Percentiles rank a stretch among this genome's conserved stretches.
Conservation (phyloP, 495 filamentous ascomycete genomes). For the Neurospora hispaniola region DNA sequence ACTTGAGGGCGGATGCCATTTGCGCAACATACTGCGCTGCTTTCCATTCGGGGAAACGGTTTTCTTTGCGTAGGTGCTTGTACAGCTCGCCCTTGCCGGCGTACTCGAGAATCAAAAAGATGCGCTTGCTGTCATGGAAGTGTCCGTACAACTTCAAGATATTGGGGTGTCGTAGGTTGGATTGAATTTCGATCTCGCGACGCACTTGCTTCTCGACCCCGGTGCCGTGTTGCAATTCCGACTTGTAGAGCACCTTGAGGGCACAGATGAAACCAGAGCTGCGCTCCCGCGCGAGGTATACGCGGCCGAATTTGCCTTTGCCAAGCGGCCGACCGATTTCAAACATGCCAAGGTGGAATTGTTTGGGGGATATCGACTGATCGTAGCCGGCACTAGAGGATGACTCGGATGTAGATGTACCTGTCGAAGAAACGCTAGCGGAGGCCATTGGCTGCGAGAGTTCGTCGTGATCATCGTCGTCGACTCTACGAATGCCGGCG, state of each 20-base stretch:
- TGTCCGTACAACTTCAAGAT: slow-evolving; percentile 90
- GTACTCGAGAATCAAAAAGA: slow-evolving; percentile 94
- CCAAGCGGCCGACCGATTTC: slow-evolving; percentile 93
- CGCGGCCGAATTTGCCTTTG: slow-evolving; percentile 95
- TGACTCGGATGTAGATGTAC: slow-evolving; percentile 15
- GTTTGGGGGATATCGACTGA: slow-evolving; percentile 39
- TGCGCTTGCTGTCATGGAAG: slow-evolving; percentile 93
- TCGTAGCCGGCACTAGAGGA: slow-evolving; percentile 13
- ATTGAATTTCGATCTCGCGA: slow-evolving; percentile 96
- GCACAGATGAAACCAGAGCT: slow-evolving; percentile 88
- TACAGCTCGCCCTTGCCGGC: slow-evolving; percentile 93
- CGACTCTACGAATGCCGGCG: not conserved
- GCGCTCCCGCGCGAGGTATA: slow-evolving; percentile 89
- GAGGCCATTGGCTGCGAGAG: not conserved
- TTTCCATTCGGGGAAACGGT: slow-evolving; percentile 88
- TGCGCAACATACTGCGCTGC: slow-evolving; percentile 97
- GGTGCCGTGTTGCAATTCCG: slow-evolving; percentile 78
- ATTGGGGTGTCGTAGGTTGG: slow-evolving; percentile 90
- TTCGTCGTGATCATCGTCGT: not conserved
- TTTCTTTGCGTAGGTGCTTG: slow-evolving; percentile 85
- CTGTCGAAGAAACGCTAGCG: slow-evolving; percentile 10
- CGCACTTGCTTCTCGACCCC: slow-evolving; percentile 91
- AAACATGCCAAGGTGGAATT: slow-evolving; percentile 96
- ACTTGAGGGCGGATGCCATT: slow-evolving; percentile 87
- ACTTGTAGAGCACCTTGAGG: slow-evolving; percentile 93